Evolutionary conservation across 768 basidiomycete species (phyloP).

Genomic region (Calocera cornea): DNA sequence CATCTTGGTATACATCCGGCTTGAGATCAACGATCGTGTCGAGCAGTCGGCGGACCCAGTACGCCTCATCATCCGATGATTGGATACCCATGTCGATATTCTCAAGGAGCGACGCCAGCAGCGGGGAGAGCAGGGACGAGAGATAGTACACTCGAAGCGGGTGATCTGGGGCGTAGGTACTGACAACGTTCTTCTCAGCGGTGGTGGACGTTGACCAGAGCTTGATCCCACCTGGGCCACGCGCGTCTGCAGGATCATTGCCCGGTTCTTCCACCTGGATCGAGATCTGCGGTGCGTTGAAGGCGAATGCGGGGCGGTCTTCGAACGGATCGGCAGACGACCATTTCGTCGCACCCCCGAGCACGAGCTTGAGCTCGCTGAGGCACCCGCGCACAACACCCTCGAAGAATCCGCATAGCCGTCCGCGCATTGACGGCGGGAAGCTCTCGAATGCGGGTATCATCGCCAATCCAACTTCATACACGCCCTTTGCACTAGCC

Average conservation of each 20-base stretch:
- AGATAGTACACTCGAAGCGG: constrained; percentile 42
- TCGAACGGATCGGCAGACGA: neutral
- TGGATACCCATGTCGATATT: constrained; percentile 32
- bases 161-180: constrained; percentile 48
- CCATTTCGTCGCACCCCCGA: constrained; percentile 10
- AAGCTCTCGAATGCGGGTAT: constrained; percentile 68
- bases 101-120: constrained; percentile 51
- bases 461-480: constrained; percentile 50
- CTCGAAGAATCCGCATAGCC: constrained; percentile 58
- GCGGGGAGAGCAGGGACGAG: constrained; percentile 46
- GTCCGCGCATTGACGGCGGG: constrained; percentile 42
- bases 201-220: constrained; percentile 14
- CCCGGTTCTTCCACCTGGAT: constrained; percentile 46
- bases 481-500: constrained; percentile 38
- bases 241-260: constrained; percentile 14
- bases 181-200: constrained; percentile 19
- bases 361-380: constrained; percentile 13
- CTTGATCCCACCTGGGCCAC: constrained; percentile 19
- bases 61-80: constrained; percentile 21
- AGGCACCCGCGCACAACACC: constrained; percentile 43
- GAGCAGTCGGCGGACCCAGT: constrained; percentile 42
- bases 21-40: constrained; percentile 42
- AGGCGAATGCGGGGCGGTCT: neutral
- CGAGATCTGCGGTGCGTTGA: constrained; percentile 30
- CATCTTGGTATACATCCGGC: constrained; percentile 53